Base-by-base conservation (phyloP, 2,329 filamentous ascomycete genomes). In the Fusarium brevicatenulatum region DNA sequence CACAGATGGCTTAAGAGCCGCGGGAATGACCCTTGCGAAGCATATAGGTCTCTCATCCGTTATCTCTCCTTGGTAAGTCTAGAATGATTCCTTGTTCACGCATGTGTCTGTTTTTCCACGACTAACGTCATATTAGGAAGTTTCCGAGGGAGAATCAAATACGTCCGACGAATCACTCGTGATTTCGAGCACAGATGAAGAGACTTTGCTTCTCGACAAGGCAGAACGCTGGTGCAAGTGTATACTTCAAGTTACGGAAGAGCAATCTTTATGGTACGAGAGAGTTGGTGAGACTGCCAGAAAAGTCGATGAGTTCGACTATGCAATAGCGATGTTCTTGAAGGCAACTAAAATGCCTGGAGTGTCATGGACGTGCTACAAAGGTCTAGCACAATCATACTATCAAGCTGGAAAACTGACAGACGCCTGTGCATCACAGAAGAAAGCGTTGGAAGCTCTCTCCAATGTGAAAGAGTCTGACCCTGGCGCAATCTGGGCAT, bases 381-480 rank as follows among this genome's bases (percentile, higher is more conserved):
- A 5, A 25, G 32, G 49, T 21, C n/a, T 37, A 23, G 32, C 32
- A 25, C 9, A 25, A 9, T 15, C 32, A 15, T 11, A 21, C 18
- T 19, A 36, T 6, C n/a, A 21, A 16, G 16, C 16, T 15, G n/a
- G 30, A 50, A 50, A 23, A 5, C 4, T 50, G 16, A 7, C 19
- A 9, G 16, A 34, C 6, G 47, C 47, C 21, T 34, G n/a, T 10
- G 30, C 2, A 34, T 50, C 47, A 7, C 10, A 34, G 30, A 34
- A 19, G 30, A 34, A 50, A 2, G n/a, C 30, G 15, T 4, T 23
- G 4, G 47, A 34, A 2, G 5, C 18, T 19, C 16, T 50, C 11
- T 34, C 16, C 8, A 11, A 9, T 2, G 0, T 19, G n/a, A 23
- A 34, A 12, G n/a, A 50, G 8, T 18, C n/a, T 7, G 1, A 18